Conservation (phyloP, 306 rosid species). For the Hippophae gyantsensis region DNA sequence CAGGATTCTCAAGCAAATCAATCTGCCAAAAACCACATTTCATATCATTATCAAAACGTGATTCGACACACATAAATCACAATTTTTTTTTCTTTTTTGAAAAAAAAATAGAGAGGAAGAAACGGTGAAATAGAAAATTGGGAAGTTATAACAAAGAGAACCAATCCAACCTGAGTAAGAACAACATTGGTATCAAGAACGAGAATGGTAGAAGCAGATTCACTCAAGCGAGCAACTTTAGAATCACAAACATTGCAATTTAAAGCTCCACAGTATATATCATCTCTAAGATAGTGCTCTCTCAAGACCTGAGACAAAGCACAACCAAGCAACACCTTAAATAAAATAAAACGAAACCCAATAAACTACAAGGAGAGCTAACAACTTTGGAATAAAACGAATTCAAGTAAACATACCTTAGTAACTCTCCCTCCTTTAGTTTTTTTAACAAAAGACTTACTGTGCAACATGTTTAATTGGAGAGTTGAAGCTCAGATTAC, state of each 20-base stretch:
- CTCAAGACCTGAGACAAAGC: constrained; percentile 54
- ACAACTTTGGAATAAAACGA: too few relatives aligned
- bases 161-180: constrained; percentile 73
- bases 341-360: constrained; percentile 3
- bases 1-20: constrained; percentile 91
- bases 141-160: background rate
- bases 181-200: constrained; percentile 86
- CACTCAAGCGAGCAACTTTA: constrained; percentile 50
- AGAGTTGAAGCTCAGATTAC: too few relatives aligned
- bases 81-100: too few relatives aligned
- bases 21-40: constrained; percentile 35
- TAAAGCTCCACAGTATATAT: constrained; percentile 78
- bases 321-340: background rate
- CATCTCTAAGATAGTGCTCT: constrained; percentile 88
- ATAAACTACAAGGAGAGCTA: background rate
- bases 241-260: constrained; percentile 54
- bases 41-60: background rate
- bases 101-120: too few relatives aligned
- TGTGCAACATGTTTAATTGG: constrained; percentile 51
- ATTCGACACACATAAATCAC: background rate
- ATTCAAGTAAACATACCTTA: constrained; percentile 33
- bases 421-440: constrained; percentile 66
- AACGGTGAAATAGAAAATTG: background rate
- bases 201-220: constrained; percentile 57
- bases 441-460: constrained; percentile 72